Conservation (phyloP, 768 basidiomycete genomes). For the Cystobasidium onofrii region DNA sequence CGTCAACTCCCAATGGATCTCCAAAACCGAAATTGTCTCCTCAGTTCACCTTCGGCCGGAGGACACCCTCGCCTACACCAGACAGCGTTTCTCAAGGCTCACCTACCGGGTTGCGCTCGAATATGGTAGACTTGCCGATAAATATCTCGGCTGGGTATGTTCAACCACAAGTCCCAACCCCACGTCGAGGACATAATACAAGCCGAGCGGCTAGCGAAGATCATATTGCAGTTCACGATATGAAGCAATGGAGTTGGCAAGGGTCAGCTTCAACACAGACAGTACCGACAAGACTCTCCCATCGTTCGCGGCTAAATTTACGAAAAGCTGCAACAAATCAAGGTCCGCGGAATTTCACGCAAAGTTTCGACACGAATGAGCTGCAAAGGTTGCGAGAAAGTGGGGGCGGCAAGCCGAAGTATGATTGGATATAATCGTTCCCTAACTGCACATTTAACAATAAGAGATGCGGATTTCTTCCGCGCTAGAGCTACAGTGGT, state of each 20-base stretch:
- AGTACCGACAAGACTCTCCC: not conserved
- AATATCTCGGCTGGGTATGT: not conserved
- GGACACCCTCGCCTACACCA: conserved; percentile 17
- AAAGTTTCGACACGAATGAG: conserved; percentile 15
- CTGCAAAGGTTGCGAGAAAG: conserved; percentile 6
- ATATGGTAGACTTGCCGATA: not conserved
- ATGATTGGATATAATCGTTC: conserved; percentile 17
- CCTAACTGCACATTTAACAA: not conserved
- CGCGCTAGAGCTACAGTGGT: not conserved
- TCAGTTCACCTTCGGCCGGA: conserved; percentile 17
- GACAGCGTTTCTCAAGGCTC: not conserved
- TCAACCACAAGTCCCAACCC: not conserved
- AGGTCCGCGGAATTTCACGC: conserved; percentile 5
- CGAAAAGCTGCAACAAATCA: not conserved
- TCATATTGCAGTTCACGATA: not conserved
- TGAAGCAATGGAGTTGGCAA: not conserved
- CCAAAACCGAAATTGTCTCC: conserved; percentile 13
- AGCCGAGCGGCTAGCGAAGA: conserved; percentile 11
- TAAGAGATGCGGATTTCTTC: too few relatives aligned
- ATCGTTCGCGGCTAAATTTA: not conserved
- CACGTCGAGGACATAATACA: not conserved
- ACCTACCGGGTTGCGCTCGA: not conserved
- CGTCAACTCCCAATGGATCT: not conserved
- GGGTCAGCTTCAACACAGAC: not conserved
- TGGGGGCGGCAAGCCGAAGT: not conserved